Evolutionary conservation across 108 stramenopile species (phyloP).

Genomic region (Bacterosira constricta): DNA sequence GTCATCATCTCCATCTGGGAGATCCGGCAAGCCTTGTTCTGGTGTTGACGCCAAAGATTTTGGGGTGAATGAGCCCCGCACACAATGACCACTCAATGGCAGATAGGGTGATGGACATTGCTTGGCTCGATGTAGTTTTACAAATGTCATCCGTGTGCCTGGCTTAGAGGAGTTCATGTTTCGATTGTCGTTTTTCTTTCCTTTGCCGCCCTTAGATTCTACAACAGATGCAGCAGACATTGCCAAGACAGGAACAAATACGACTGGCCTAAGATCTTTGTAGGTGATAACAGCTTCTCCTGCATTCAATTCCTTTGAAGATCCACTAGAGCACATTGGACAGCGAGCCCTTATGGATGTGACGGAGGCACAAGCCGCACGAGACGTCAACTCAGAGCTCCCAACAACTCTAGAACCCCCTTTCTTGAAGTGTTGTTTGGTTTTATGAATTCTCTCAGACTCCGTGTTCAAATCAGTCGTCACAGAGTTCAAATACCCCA

Average conservation of each 20-base stretch:
- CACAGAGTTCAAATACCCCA: slow-evolving; percentile 66
- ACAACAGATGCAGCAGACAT: not conserved
- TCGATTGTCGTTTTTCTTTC: not conserved
- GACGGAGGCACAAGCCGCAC: slow-evolving; percentile 22
- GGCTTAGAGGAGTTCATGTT: not conserved
- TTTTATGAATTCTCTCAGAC: slow-evolving; percentile 22
- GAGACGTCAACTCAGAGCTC: not conserved
- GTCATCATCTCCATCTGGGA: slow-evolving; percentile 44
- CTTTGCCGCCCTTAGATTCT: not conserved
- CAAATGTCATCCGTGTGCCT: slow-evolving; percentile 52
- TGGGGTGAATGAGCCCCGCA: not conserved
- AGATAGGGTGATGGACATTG: slow-evolving; percentile 66
- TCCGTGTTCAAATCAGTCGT: slow-evolving; percentile 35
- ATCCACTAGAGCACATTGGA: slow-evolving; percentile 42
- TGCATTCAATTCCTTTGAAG: slow-evolving; percentile 20
- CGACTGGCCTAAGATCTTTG: slow-evolving; percentile 68
- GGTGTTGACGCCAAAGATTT: not conserved
- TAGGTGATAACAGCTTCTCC: slow-evolving; percentile 45
- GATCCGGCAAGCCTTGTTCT: slow-evolving; percentile 10
- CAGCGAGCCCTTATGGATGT: slow-evolving; percentile 34
- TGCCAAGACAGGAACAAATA: slow-evolving; percentile 46
- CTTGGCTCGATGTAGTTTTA: slow-evolving; percentile 65
- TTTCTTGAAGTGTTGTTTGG: slow-evolving; percentile 5
- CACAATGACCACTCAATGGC: slow-evolving; percentile 35
- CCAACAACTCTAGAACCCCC: slow-evolving; percentile 12